Base-by-base conservation (phyloP, 1,284 basidiomycete species). In the Taiwanofungus camphoratus region DNA sequence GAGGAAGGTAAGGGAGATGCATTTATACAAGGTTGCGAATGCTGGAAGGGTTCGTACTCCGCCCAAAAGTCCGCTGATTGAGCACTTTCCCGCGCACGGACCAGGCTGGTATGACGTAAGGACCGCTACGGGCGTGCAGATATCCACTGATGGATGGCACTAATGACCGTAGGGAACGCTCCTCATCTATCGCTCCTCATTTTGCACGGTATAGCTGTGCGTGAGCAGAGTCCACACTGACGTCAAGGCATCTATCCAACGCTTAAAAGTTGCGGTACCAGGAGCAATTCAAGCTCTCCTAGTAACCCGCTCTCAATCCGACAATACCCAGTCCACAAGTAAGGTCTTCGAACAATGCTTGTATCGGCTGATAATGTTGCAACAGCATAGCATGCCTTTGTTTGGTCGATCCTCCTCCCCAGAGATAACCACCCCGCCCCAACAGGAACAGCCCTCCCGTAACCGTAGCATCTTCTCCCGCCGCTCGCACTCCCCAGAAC, bases 11-110 rank as follows among this genome's bases (percentile, higher is more conserved):
- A 57, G 61, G 58, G 51, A 41, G 44, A 46, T 41, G 62, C 64
- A 73, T 75, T 70, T 76, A 74, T 74, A 74, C 59, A 69, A 65
- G 63, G 62, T 69, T 52, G 68, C 55, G 52, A 64, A 70, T 59
- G 60, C 31, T 58, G 56, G 49, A 54, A 50, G 58, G 60, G 57
- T 62, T 65, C 57, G 61, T 59, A 66, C 69, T 71, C 65, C 53
- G 62, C 51, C 59, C 58, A 48, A 54, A 63, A 67, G 68, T 65
- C 49, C 53, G 59, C 46, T 48, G 15, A 36, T 19, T 41, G 36
- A 44, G 42, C 27, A 29, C 13, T 35, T 65, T 75, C 73, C 62
- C 71, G 72, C 71, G 73, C 73, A 73, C 70, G 48, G 71, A 62
- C 71, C 64, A 58, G 11, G 23, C 18, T 12, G 22, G 26, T 18